Conservation (phyloP, 345 rosid species). For the Alliaria petiolata region DNA sequence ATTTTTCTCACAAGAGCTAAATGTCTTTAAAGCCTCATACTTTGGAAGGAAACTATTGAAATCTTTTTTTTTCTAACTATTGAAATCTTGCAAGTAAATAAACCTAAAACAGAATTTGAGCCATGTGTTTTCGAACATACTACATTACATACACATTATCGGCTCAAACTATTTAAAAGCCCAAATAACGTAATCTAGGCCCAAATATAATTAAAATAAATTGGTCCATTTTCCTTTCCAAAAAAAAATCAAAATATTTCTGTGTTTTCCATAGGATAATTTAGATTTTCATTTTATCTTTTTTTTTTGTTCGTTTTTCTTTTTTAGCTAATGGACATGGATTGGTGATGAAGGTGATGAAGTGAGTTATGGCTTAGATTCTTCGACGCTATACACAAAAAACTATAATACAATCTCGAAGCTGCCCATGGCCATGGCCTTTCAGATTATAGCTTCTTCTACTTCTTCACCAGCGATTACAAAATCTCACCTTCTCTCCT, state of each 20-base stretch:
- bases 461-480: slow-evolving; percentile 34
- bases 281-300: background rate
- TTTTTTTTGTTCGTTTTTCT: background rate
- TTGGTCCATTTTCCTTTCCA: background rate
- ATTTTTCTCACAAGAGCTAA: too few relatives aligned
- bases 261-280: slow-evolving; percentile 29
- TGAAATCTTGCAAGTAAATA: too few relatives aligned
- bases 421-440: slow-evolving; percentile 45
- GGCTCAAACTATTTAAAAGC: background rate
- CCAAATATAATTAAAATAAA: too few relatives aligned
- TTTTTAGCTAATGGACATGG: slow-evolving; percentile 16
- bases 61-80: too few relatives aligned
- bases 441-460: slow-evolving; percentile 36
- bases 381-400: slow-evolving; percentile 1
- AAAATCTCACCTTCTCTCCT: slow-evolving; percentile 26
- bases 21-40: too few relatives aligned
- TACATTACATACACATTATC: too few relatives aligned
- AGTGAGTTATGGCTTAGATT: slow-evolving; percentile 23
- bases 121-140: too few relatives aligned
- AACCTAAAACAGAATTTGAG: too few relatives aligned
- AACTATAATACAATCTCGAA: slow-evolving; percentile 10
- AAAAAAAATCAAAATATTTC: too few relatives aligned
- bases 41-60: too few relatives aligned
- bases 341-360: slow-evolving; percentile 19
- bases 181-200: background rate